Conservation (phyloP, 1,284 basidiomycete species). For the Cerrena zonata region DNA sequence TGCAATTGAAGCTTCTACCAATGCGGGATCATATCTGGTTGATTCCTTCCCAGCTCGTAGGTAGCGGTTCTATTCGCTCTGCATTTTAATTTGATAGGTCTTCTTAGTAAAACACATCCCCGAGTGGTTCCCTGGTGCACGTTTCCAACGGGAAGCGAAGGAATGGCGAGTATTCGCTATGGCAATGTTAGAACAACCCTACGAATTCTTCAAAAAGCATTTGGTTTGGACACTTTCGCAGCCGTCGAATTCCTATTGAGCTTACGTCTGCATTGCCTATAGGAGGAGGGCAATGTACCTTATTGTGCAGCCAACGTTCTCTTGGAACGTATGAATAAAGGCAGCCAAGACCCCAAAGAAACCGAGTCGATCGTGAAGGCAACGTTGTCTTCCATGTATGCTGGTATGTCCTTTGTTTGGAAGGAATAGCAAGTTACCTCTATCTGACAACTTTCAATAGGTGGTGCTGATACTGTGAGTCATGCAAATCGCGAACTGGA, state of each 20-base stretch:
- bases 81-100: not conserved
- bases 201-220: conserved; percentile 10
- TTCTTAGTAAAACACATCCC: conserved; percentile 18
- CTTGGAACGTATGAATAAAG: conserved; percentile 4
- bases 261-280: not conserved
- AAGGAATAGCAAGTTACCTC: no score
- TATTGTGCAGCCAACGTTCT: conserved; percentile 5
- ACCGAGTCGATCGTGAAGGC: conserved; percentile 4
- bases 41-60: conserved; percentile 22
- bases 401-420: not conserved
- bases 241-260: conserved; percentile 9
- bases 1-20: conserved; percentile 12
- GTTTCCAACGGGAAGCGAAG: conserved; percentile 19
- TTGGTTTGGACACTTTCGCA: conserved; percentile 14
- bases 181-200: conserved; percentile 14
- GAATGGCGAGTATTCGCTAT: conserved; percentile 11
- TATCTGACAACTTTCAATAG: no score
- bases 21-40: conserved; percentile 19
- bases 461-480: not conserved
- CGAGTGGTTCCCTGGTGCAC: conserved; percentile 24
- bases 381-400: conserved; percentile 9
- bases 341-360: conserved; percentile 2
- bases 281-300: conserved; percentile 8
- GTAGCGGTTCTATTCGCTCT: conserved; percentile 5
- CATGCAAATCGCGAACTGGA: no score